Evolutionary conservation across 306 rosid species (phyloP).

Genomic region (Citrullus mucosospermus): DNA sequence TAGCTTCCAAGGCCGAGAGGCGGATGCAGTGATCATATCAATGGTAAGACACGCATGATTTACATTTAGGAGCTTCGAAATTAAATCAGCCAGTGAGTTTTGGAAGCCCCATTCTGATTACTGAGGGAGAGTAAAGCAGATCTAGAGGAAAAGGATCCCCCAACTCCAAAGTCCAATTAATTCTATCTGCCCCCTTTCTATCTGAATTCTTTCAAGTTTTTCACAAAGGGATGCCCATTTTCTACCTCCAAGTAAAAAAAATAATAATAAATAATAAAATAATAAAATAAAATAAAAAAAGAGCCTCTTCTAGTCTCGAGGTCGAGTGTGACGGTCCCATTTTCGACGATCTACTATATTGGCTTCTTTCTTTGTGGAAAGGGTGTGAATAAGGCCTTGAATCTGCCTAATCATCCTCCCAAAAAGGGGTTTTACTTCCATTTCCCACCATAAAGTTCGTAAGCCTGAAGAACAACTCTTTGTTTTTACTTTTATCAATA

Average conservation of each 20-base stretch:
- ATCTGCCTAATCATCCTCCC: too few species aligned
- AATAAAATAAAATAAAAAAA: too few species aligned
- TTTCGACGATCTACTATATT: too few species aligned
- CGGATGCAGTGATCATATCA: constrained; percentile 80
- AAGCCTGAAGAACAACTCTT: background rate
- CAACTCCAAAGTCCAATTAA: too few species aligned
- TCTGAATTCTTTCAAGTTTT: background rate
- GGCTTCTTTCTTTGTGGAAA: too few species aligned
- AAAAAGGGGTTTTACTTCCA: too few species aligned
- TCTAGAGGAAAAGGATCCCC: background rate
- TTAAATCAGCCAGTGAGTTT: background rate
- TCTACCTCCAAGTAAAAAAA: background rate
- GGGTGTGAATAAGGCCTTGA: too few species aligned
- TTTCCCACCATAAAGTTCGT: too few species aligned
- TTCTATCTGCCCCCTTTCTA: background rate
- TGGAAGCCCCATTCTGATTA: background rate
- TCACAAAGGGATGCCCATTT: background rate
- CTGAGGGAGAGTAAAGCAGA: background rate
- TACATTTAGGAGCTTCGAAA: background rate
- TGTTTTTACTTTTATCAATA: background rate
- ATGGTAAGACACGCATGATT: constrained; percentile 34
- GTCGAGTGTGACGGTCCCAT: too few species aligned
- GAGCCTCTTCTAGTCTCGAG: too few species aligned
- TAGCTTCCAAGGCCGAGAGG: constrained; percentile 90
- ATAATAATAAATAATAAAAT: too few species aligned